These are phyloP conservation scores for Xylaria acuta DNA, from an alignment of 495 filamentous ascomycete species.

Conservation along the genomic window DNA sequence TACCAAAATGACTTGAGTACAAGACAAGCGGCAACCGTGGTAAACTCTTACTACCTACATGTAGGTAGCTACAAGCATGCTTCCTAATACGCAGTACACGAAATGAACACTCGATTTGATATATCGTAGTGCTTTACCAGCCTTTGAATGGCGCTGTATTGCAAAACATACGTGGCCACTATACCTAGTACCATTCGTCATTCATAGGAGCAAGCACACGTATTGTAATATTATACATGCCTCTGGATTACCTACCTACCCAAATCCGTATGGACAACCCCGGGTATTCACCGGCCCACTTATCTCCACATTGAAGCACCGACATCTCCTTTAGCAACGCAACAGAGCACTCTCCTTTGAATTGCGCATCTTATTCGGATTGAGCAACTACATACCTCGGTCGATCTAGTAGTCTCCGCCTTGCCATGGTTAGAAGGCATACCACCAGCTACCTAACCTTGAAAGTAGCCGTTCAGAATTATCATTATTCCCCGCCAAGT, in stretches of 20 bases:
- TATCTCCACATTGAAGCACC: background rate
- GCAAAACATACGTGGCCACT: background rate
- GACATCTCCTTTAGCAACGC: background rate
- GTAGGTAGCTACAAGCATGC: background rate
- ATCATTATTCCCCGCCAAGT: slow-evolving; percentile 11
- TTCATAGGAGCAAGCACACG: background rate
- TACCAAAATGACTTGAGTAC: background rate
- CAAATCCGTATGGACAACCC: background rate
- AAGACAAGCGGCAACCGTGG: background rate
- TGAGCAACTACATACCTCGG: no score
- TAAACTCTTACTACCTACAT: background rate
- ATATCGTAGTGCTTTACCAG: background rate
- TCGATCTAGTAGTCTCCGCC: background rate
- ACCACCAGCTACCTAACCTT: background rate
- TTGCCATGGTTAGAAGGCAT: slow-evolving; percentile 1
- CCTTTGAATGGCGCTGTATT: background rate
- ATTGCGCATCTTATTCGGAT: no score
- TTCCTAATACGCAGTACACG: background rate
- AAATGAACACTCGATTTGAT: background rate
- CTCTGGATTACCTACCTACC: background rate
- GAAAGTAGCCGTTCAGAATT: background rate
- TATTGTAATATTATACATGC: no score
- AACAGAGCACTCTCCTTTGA: no score
- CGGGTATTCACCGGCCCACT: background rate
- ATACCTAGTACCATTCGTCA: background rate